Percentiles rank a stretch among this genome's conserved stretches.
phyloP scores from a whole-genome alignment of 192 early-diverging fungal genomes.

The Dispira parvispora region DNA sequence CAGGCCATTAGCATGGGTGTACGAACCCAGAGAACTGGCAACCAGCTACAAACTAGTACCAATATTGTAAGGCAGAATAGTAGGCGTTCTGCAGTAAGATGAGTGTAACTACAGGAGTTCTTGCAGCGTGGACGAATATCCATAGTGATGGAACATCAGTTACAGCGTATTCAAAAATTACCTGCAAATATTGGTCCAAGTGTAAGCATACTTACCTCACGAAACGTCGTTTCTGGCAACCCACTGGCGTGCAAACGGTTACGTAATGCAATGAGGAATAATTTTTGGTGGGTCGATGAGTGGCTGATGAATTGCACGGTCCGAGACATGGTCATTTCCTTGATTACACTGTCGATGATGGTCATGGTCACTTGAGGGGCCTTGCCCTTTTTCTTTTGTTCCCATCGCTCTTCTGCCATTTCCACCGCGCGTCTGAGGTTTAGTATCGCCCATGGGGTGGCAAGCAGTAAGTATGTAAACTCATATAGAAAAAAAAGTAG shows the following conservation, averaged over 20 bases:
- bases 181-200: background rate
- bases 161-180: background rate
- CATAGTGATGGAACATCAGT: background rate
- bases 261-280: slow-evolving; percentile 64
- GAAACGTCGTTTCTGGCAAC: slow-evolving; percentile 52
- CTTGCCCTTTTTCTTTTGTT: background rate
- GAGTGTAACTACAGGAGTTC: background rate
- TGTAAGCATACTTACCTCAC: slow-evolving; percentile 26
- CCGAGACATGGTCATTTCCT: slow-evolving; percentile 74
- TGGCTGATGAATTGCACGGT: slow-evolving; percentile 50
- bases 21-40: too few species aligned
- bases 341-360: slow-evolving; percentile 61
- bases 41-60: background rate
- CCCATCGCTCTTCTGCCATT: slow-evolving; percentile 36
- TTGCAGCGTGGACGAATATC: background rate
- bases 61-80: background rate
- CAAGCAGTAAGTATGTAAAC: too few species aligned
- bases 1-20: too few species aligned
- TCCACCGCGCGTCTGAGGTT: slow-evolving; percentile 42
- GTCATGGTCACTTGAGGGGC: slow-evolving; percentile 37
- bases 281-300: slow-evolving; percentile 65
- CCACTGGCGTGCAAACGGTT: slow-evolving; percentile 45
- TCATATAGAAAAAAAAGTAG: background rate
- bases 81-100: background rate
- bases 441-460: background rate